A percentile compares a stretch with the other conserved stretches of the same genome.
These are phyloP conservation scores for Coemansia sp. DNA, from an alignment of 192 early-diverging fungal genomes.

Conservation along the genomic window DNA sequence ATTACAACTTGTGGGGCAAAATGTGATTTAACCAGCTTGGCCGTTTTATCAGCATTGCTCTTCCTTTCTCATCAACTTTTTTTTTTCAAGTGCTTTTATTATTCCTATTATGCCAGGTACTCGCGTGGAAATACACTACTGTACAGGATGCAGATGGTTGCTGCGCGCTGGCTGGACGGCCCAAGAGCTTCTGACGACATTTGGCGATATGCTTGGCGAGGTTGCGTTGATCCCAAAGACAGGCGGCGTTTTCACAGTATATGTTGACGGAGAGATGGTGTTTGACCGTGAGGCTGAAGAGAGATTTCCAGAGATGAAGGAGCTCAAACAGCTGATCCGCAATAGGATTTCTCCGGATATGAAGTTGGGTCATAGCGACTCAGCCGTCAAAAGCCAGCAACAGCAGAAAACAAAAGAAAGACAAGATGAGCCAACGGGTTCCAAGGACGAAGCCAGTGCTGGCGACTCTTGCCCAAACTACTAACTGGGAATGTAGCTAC, in stretches of 20 bases:
- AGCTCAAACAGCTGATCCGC: slow-evolving; percentile 69
- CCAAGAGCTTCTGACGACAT: slow-evolving; percentile 70
- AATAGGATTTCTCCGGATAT: slow-evolving; percentile 64
- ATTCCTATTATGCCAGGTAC: slow-evolving; percentile 9
- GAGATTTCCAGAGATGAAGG: slow-evolving; percentile 75
- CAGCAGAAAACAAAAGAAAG: neutral
- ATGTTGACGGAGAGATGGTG: slow-evolving; percentile 37
- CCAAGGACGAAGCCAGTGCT: neutral
- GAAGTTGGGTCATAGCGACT: slow-evolving; percentile 69
- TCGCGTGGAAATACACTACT: slow-evolving; percentile 56
- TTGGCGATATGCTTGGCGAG: slow-evolving; percentile 63
- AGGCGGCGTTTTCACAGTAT: slow-evolving; percentile 36
- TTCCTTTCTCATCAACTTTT: neutral
- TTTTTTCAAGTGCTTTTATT: neutral
- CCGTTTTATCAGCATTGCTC: too few species aligned
- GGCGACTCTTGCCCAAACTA: slow-evolving; percentile 4
- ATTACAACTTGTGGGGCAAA: too few species aligned
- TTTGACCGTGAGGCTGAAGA: slow-evolving; percentile 68
- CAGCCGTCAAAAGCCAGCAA: slow-evolving; percentile 53
- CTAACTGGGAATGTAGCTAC: neutral
- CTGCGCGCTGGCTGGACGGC: slow-evolving; percentile 67
- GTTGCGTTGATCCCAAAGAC: slow-evolving; percentile 66
- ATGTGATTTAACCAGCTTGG: too few species aligned
- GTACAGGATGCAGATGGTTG: slow-evolving; percentile 61
- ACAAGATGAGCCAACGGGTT: neutral